Evolutionary conservation across 345 rosid species (phyloP), one percentile per base, ranked within the genome.

Genomic region (Erucastrum elatum): DNA sequence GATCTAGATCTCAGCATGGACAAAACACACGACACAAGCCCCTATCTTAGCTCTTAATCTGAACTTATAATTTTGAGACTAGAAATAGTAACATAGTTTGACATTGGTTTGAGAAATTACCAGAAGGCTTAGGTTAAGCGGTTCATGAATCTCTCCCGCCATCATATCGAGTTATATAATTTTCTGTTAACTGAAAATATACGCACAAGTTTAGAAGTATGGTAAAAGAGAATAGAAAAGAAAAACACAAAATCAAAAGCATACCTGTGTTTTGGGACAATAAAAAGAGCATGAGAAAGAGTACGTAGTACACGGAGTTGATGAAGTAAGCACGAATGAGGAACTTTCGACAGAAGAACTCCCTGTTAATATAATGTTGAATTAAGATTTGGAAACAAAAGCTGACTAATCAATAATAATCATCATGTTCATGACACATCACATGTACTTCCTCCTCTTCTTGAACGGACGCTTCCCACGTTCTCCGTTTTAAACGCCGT

Each of bases 91-190:
- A 49, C 21, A 21, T 9, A 44, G 4, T 5, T 21, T 3, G 49
- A 62, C 65, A 70, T 4, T 55, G n/a, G 60, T 64, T 16, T 33
- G 26, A 53, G 71, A 66, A 51, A 5, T 44, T 81, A 91, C 98
- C 93, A 87, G 86, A 76, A 85, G 90, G 82, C 90, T 82, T 79
- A 88, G 44, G 84, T 68, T 60, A 63, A 79, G 81, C 39, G 91
- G 87, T 35, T 91, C 98, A 84, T 87, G 87, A 66, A 87, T 73
- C 68, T 90, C 90, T 77, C 88, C 90, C 61, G 87, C 88, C 98
- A 91, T 92, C 74, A 35, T 69, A 72, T 67, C 59, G 29, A 31
- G 31, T 59, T 37, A 39, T n/a, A 15, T 16, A 15, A 9, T 9
- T 10, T 8, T 69, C 53, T 56, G 75, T n/a, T 60, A 1, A 37